These are phyloP conservation scores for Gloeophyllum trabeum DNA, from an alignment of 768 basidiomycete genomes.

Conservation along the genomic window DNA sequence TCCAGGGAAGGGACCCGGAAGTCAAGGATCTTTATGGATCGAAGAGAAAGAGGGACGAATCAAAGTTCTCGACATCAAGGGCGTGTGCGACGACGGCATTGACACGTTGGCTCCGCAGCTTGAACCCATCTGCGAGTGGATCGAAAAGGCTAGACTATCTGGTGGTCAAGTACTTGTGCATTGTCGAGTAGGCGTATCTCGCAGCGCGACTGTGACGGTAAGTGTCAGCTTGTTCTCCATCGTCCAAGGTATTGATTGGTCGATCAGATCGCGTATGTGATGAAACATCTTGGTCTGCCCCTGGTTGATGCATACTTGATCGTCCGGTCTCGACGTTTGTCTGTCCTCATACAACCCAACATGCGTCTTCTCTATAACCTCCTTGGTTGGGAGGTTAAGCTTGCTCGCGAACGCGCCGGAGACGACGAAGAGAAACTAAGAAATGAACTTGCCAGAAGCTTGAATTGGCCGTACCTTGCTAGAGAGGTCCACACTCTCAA, in stretches of 20 bases:
- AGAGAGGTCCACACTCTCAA: slow-evolving; percentile 80
- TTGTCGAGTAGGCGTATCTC: slow-evolving; percentile 97
- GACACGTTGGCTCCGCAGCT: slow-evolving; percentile 88
- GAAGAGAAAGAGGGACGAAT: slow-evolving; percentile 86
- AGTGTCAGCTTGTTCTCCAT: slow-evolving; percentile 19
- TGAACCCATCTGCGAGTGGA: slow-evolving; percentile 86
- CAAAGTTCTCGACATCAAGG: slow-evolving; percentile 85
- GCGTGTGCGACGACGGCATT: slow-evolving; percentile 93
- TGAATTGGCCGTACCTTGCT: slow-evolving; percentile 80
- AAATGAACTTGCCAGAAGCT: slow-evolving; percentile 51
- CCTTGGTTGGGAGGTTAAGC: slow-evolving; percentile 87
- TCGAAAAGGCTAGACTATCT: slow-evolving; percentile 68
- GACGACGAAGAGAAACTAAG: slow-evolving; percentile 37
- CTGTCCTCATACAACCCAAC: slow-evolving; percentile 89
- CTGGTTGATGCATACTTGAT: slow-evolving; percentile 92
- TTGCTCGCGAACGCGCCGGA: slow-evolving; percentile 67
- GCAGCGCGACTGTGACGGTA: slow-evolving; percentile 87
- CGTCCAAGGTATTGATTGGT: background rate
- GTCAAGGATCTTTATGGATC: slow-evolving; percentile 72
- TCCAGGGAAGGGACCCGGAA: slow-evolving; percentile 32
- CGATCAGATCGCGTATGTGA: slow-evolving; percentile 90
- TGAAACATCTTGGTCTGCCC: slow-evolving; percentile 79
- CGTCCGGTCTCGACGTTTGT: slow-evolving; percentile 81
- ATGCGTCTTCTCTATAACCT: slow-evolving; percentile 93
- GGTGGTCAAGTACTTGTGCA: slow-evolving; percentile 93